Percentiles rank a stretch among this genome's conserved stretches.
These are phyloP conservation scores for Urochloa ruziziensis DNA, from an alignment of 176 grass and related monocot genomes.

Conservation along the genomic window DNA sequence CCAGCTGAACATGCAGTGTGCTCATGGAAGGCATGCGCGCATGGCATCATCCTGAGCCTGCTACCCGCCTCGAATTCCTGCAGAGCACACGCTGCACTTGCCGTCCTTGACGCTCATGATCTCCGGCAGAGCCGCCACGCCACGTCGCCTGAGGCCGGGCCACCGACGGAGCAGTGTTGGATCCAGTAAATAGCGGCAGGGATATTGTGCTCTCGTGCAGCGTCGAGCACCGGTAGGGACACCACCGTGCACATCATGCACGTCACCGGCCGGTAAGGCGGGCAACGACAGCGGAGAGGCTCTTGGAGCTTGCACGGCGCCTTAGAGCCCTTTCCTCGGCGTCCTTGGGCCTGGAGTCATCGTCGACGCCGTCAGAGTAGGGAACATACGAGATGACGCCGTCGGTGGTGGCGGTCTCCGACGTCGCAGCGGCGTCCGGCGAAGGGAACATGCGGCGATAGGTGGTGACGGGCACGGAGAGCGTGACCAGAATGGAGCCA, in stretches of 20 bases:
- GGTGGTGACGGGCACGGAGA: background rate
- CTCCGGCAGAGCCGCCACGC: background rate
- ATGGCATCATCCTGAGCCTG: background rate
- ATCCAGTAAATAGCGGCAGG: slow-evolving; percentile 49
- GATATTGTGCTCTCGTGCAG: slow-evolving; percentile 25
- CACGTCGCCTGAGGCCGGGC: background rate
- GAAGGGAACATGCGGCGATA: slow-evolving; percentile 47
- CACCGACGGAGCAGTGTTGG: no score
- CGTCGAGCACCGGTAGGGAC: slow-evolving; percentile 1
- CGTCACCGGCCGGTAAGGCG: slow-evolving; percentile 42
- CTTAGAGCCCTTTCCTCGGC: background rate
- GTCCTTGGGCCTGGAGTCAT: background rate
- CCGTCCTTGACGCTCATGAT: background rate
- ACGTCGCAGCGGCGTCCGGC: background rate
- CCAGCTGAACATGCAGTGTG: background rate
- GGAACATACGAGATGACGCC: slow-evolving; percentile 34
- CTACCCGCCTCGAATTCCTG: background rate
- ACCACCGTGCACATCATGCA: slow-evolving; percentile 36
- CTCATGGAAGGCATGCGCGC: background rate
- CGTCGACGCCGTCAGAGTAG: slow-evolving; percentile 31
- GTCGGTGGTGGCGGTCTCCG: slow-evolving; percentile 24
- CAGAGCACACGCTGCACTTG: background rate
- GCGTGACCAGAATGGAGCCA: background rate
- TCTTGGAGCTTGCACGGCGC: slow-evolving; percentile 20
- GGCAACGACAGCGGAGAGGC: background rate